phyloP scores from a whole-genome alignment of 352 stramenopile species.

The Pythium periplocum region DNA sequence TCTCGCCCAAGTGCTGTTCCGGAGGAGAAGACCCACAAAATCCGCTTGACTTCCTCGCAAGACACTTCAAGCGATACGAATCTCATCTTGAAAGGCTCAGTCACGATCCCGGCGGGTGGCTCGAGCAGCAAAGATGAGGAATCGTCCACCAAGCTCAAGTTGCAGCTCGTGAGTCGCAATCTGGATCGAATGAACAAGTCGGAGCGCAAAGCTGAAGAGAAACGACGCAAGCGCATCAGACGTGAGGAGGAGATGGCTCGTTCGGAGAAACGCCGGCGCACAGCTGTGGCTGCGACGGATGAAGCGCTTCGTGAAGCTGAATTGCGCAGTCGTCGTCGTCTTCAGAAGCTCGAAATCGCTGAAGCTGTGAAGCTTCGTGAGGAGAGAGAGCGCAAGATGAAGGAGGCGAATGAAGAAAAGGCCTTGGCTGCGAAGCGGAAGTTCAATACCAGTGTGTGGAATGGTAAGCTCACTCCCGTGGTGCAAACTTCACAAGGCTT shows the following conservation, averaged over 20 bases:
- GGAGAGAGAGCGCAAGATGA: constrained; percentile 46
- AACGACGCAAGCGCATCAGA: constrained; percentile 60
- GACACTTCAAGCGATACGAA: constrained; percentile 3
- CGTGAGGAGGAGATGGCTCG: constrained; percentile 76
- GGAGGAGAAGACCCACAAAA: background rate
- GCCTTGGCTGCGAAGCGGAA: constrained; percentile 48
- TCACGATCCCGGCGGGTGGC: constrained; percentile 3
- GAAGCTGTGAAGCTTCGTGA: constrained; percentile 54
- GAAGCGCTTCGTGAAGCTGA: constrained; percentile 80
- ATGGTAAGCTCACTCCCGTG: constrained; percentile 33
- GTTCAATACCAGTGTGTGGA: constrained; percentile 54
- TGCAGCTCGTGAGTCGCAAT: constrained; percentile 66
- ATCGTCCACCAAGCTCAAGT: constrained; percentile 41
- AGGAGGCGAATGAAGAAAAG: constrained; percentile 41
- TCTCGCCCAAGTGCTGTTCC: background rate
- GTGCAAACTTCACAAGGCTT: constrained; percentile 30
- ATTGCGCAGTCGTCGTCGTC: constrained; percentile 51
- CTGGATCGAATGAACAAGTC: constrained; percentile 80
- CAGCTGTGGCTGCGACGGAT: constrained; percentile 69
- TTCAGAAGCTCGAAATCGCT: constrained; percentile 67
- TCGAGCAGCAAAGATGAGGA: constrained; percentile 13
- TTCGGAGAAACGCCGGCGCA: constrained; percentile 71
- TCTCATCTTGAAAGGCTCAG: constrained; percentile 1
- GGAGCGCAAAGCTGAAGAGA: constrained; percentile 83
- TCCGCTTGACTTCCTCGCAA: background rate